A percentile compares a stretch with the other conserved stretches of the same genome.
These are phyloP conservation scores for Orbilia blumenaviensis DNA, from an alignment of 2,329 filamentous ascomycete genomes.

Conservation along the genomic window DNA sequence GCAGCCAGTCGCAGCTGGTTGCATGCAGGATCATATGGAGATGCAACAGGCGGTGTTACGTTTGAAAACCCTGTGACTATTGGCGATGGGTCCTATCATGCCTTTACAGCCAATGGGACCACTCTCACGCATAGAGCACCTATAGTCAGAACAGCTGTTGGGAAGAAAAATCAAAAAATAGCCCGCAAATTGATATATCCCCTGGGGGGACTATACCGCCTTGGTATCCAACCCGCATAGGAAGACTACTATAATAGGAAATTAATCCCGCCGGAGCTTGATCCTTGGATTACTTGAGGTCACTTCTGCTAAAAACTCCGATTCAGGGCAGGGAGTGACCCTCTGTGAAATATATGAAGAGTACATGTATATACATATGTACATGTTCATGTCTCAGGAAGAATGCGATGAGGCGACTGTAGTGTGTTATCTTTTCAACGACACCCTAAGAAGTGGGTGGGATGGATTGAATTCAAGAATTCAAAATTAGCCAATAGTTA, in stretches of 20 bases:
- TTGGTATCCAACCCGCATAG: not conserved
- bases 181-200: too few relatives aligned
- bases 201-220: too few relatives aligned
- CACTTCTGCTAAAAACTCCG: not conserved
- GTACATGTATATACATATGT: too few relatives aligned
- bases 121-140: not conserved
- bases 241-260: not conserved
- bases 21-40: too few relatives aligned
- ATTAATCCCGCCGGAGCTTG: not conserved
- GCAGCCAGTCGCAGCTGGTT: too few relatives aligned
- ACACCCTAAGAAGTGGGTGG: not conserved
- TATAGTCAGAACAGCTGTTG: not conserved
- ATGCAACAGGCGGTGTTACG: too few relatives aligned
- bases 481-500: not conserved
- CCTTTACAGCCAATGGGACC: not conserved
- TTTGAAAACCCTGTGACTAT: too few relatives aligned
- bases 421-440: not conserved
- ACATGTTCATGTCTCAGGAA: not conserved
- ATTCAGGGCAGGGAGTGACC: not conserved
- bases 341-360: not conserved
- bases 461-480: not conserved
- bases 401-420: not conserved
- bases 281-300: not conserved
- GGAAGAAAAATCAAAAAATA: too few relatives aligned
- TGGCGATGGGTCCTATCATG: too few relatives aligned